Conservation (phyloP, 139 green algal species). For the Micractinium conductrix region DNA sequence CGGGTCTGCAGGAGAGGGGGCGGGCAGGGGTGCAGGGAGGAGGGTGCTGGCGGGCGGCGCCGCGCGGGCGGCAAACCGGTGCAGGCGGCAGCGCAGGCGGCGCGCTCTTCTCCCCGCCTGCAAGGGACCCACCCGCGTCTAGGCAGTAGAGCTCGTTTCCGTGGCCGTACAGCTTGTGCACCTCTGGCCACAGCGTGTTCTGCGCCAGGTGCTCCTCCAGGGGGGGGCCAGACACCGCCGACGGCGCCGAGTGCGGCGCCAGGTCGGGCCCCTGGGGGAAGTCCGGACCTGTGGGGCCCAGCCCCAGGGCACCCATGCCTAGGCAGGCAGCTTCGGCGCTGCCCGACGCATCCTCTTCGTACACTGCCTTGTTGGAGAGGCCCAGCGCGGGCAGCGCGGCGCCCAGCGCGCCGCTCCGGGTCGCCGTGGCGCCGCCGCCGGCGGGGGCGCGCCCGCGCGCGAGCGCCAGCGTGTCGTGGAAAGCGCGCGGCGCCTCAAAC, state of each 20-base stretch:
- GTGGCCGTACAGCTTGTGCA: constrained; percentile 97
- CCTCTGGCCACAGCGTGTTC: constrained; percentile 93
- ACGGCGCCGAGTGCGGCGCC: constrained; percentile 71
- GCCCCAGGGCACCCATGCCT: no score
- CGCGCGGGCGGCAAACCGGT: neutral
- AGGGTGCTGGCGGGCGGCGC: neutral
- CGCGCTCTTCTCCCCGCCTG: neutral
- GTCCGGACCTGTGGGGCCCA: no score
- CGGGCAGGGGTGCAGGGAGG: neutral
- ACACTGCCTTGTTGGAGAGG: constrained; percentile 93
- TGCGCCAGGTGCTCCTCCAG: constrained; percentile 94
- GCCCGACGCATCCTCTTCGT: no score
- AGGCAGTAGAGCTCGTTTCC: constrained; percentile 89
- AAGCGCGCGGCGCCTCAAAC: constrained; percentile 84
- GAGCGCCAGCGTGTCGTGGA: constrained; percentile 63
- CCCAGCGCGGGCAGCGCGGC: constrained; percentile 87
- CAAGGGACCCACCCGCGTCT: constrained; percentile 60
- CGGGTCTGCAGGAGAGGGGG: constrained; percentile 42
- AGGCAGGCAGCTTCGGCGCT: no score
- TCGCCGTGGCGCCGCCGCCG: neutral
- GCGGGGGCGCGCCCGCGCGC: constrained; percentile 32
- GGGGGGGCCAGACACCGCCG: constrained; percentile 65
- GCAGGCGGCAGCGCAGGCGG: neutral
- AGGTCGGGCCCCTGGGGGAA: constrained; percentile 85
- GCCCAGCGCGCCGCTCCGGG: no score